Evolutionary conservation across 805 yeast genomes (phyloP).

Genomic region (Tetrapisispora fleetii): DNA sequence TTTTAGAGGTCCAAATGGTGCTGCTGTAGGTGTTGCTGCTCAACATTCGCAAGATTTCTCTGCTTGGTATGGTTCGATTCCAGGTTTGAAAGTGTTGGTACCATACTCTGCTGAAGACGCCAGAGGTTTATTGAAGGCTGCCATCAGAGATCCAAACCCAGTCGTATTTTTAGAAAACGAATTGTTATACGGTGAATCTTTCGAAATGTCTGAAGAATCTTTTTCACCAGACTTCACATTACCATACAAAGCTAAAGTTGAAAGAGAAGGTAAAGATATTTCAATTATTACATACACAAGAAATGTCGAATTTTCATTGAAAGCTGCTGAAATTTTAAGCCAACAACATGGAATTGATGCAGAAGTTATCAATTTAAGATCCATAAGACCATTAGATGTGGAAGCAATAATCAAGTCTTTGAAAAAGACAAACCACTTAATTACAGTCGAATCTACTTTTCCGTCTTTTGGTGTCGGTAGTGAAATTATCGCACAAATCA

Average conservation of each 20-base stretch:
- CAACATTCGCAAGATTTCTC: constrained; percentile 98
- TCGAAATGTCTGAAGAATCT: constrained; percentile 83
- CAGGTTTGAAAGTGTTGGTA: constrained; percentile 93
- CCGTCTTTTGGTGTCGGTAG: constrained; percentile 98
- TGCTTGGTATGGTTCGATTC: constrained; percentile 97
- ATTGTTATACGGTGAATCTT: constrained; percentile 83
- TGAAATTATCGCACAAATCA: constrained; percentile 92
- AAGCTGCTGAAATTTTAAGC: constrained; percentile 83
- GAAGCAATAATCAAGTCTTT: constrained; percentile 77
- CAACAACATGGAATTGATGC: constrained; percentile 80
- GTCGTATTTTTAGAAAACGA: constrained; percentile 94
- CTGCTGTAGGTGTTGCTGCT: constrained; percentile 99
- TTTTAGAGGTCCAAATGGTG: constrained; percentile 99
- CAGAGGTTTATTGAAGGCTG: constrained; percentile 90
- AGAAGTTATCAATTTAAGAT: constrained; percentile 91
- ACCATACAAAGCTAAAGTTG: constrained; percentile 92
- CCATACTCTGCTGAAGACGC: constrained; percentile 95
- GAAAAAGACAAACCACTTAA: constrained; percentile 93
- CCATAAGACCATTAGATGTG: constrained; percentile 92
- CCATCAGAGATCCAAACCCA: constrained; percentile 98
- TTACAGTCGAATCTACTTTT: constrained; percentile 95
- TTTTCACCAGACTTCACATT: constrained; percentile 78
- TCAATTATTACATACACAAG: constrained; percentile 87
- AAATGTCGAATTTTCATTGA: constrained; percentile 74
- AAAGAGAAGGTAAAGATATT: constrained; percentile 84